Percentiles rank a stretch among this genome's conserved stretches.
These are phyloP conservation scores for Nepenthes gracilis DNA, from an alignment of 148 eudicot genomes.

Conservation along the genomic window DNA sequence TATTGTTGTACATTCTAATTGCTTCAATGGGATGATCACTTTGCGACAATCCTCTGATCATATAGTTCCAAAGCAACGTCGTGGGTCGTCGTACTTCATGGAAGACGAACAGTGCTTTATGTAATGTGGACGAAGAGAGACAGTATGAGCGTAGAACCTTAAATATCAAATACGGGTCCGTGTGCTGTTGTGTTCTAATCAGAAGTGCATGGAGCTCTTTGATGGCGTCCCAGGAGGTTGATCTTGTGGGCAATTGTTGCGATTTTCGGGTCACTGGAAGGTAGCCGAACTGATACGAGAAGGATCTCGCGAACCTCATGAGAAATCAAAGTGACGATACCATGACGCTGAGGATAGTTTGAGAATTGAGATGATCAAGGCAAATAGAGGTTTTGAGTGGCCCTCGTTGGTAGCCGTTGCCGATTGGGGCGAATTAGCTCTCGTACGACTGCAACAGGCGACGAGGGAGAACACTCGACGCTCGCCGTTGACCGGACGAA, in stretches of 20 bases:
- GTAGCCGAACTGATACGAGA: constrained; percentile 19
- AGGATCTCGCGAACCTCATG: constrained; percentile 22
- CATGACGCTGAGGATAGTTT: too few relatives aligned
- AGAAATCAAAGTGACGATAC: not conserved
- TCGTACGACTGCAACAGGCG: too few relatives aligned
- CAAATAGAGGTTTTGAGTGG: too few relatives aligned
- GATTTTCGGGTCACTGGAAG: constrained; percentile 5
- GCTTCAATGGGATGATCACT: constrained; percentile 35
- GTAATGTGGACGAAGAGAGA: constrained; percentile 26
- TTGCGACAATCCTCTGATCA: constrained; percentile 36
- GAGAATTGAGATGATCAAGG: too few relatives aligned
- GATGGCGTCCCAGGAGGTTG: constrained; percentile 15
- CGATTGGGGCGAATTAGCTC: too few relatives aligned
- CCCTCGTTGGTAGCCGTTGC: too few relatives aligned
- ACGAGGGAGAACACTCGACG: too few relatives aligned
- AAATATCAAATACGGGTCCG: constrained; percentile 29
- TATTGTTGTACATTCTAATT: constrained; percentile 21
- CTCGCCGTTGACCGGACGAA: too few relatives aligned
- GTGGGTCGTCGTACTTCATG: constrained; percentile 28
- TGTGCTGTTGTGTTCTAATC: constrained; percentile 37
- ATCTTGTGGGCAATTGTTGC: constrained; percentile 3
- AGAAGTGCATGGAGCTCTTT: constrained; percentile 52
- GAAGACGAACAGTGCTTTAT: constrained; percentile 43
- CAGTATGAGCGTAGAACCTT: constrained; percentile 39
- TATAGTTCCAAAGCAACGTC: constrained; percentile 34